Evolutionary conservation across 345 rosid species (phyloP).

Genomic region (Kandelia obovata): DNA sequence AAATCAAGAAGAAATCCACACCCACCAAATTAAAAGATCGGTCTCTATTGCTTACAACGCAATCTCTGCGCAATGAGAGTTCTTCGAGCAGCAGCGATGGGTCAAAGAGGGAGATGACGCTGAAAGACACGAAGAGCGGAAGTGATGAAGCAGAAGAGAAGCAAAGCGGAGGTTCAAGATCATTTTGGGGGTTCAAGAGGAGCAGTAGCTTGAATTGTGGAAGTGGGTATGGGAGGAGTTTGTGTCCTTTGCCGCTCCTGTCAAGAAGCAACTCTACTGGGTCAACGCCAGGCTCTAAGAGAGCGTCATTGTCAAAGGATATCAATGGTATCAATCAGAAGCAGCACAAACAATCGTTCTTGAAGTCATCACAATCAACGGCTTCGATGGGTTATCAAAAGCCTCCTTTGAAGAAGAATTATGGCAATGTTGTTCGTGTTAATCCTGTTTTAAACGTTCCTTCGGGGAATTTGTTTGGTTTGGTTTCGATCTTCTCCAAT

Average conservation of each 20-base stretch:
- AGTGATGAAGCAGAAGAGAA: conserved; percentile 35
- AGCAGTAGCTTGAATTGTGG: conserved; percentile 77
- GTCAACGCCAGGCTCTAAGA: conserved; percentile 36
- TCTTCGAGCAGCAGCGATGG: neutral
- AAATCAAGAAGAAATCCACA: conserved; percentile 23
- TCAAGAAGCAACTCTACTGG: conserved; percentile 83
- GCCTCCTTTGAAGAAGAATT: conserved; percentile 73
- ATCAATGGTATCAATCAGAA: conserved; percentile 26
- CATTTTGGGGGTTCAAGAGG: conserved; percentile 78
- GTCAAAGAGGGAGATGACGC: conserved; percentile 15
- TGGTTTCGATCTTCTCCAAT: conserved; percentile 61
- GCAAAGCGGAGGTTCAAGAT: conserved; percentile 41
- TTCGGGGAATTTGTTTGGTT: conserved; percentile 62
- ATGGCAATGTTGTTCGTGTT: conserved; percentile 47
- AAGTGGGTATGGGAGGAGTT: conserved; percentile 58
- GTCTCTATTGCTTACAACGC: neutral
- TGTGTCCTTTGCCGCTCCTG: conserved; percentile 73
- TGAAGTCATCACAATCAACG: conserved; percentile 22
- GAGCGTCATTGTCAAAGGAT: conserved; percentile 30
- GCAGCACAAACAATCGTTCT: conserved; percentile 42
- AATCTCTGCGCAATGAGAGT: neutral
- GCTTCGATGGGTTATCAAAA: conserved; percentile 41
- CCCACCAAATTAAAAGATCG: conserved; percentile 22
- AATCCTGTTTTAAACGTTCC: conserved; percentile 73
- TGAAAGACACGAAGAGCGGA: conserved; percentile 28